Percentiles rank a stretch among this genome's conserved stretches.
These are phyloP conservation scores for Fraxinus nigra DNA, from an alignment of 305 asterid species.

Conservation along the genomic window DNA sequence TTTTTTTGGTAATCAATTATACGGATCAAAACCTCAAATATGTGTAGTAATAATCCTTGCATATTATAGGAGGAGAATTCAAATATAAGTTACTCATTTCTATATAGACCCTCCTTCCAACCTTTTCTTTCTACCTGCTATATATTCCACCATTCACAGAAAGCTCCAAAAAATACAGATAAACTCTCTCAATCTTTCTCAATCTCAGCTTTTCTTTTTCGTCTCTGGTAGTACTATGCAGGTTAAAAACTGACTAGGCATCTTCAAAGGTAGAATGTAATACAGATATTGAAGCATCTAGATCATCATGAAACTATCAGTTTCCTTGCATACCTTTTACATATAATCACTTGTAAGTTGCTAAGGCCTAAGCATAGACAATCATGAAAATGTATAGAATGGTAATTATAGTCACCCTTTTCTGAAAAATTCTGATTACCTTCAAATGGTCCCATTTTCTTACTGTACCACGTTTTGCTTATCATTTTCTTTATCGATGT, in stretches of 20 bases:
- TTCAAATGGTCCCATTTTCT: background rate
- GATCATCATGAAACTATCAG: background rate
- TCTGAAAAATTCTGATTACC: background rate
- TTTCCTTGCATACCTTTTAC: background rate
- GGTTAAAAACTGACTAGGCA: background rate
- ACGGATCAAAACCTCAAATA: background rate
- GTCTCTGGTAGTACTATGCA: background rate
- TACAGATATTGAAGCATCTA: background rate
- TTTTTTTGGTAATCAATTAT: background rate
- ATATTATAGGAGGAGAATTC: background rate
- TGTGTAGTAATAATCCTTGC: background rate
- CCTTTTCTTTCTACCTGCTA: constrained; percentile 21
- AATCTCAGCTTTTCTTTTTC: background rate
- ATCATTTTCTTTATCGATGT: background rate
- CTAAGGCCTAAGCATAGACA: background rate
- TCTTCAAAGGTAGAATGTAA: background rate
- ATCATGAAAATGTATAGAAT: background rate
- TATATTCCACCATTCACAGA: constrained; percentile 17
- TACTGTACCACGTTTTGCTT: background rate
- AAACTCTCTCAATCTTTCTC: background rate
- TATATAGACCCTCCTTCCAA: constrained; percentile 20
- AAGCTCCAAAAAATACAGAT: background rate
- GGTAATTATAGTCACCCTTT: background rate
- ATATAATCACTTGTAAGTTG: background rate
- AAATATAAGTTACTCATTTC: constrained; percentile 24